phyloP scores from a whole-genome alignment of 495 filamentous ascomycete genomes.

The Trichocladium uniseriatum region DNA sequence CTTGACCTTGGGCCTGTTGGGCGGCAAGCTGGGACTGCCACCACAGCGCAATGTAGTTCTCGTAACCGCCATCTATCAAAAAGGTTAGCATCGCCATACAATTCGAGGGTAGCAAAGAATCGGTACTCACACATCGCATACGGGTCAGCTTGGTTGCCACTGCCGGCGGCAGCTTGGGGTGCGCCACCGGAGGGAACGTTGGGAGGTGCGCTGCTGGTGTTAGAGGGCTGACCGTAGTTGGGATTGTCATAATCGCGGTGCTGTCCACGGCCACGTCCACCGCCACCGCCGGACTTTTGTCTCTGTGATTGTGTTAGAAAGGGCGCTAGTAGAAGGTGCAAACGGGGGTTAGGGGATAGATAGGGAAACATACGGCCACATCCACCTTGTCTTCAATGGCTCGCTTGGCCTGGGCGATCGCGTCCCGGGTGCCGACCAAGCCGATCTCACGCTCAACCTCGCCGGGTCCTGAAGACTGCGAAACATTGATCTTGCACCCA shows the following conservation, averaged over 20 bases:
- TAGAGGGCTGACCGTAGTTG: constrained; percentile 30
- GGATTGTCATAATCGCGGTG: constrained; percentile 38
- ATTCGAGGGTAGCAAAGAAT: background rate
- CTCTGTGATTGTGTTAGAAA: constrained; percentile 30
- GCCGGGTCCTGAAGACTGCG: constrained; percentile 54
- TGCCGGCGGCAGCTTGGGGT: constrained; percentile 15
- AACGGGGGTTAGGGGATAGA: background rate
- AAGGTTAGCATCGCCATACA: constrained; percentile 3
- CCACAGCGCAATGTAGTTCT: constrained; percentile 28
- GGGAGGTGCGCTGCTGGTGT: constrained; percentile 18
- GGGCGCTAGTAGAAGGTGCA: background rate
- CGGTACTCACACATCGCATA: constrained; percentile 26
- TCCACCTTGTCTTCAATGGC: constrained; percentile 86
- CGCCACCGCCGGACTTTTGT: constrained; percentile 44
- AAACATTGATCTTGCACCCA: constrained; percentile 84
- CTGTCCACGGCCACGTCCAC: constrained; percentile 35
- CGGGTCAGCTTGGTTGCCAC: constrained; percentile 16
- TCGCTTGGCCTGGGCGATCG: constrained; percentile 61
- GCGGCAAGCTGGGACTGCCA: constrained; percentile 24
- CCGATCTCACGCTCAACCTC: constrained; percentile 74
- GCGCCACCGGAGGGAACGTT: constrained; percentile 15
- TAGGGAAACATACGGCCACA: constrained; percentile 51
- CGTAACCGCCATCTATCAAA: constrained; percentile 25
- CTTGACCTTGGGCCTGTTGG: constrained; percentile 22
- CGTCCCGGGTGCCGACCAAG: constrained; percentile 59